Base-by-base conservation (phyloP, 805 yeast species). In the Candida golubevii region DNA sequence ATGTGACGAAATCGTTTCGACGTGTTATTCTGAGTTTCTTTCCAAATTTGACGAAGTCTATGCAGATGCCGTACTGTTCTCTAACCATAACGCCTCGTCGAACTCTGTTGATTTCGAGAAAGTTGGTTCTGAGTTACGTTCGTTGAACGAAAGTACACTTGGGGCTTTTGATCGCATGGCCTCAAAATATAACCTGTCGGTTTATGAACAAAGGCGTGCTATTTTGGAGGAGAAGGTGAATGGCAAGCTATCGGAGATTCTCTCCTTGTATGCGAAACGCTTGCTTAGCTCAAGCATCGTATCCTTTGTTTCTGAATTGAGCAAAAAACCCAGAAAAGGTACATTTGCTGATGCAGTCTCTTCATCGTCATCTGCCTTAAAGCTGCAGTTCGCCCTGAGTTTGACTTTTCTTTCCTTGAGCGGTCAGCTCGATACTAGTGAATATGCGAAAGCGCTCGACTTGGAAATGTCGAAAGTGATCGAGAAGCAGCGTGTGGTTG, bases 1-100 rank as follows among this genome's bases (percentile, higher is more conserved):
- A 58, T 91, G 98, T 62, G 96, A 89, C 58, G 98, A 93, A 63
- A 86, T 93, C 38, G 75, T 84, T 18, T 66, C 72, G 35, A 47
- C 45, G 15, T 61, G 66, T 27, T 65, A 48, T 35, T 61, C 56
- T 8, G 68, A 65, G 9, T 70, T 69, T 45, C 42, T 54, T 14
- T 37, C 18, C 10, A 57, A 54, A 23, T 61, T 51, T 37, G 41
- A 51, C 4, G 58, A 47, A 10, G 28, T 36, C 12, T 45, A 46
- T 28, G 46, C 54, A 1, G 44, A 15, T 9, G 41, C 42, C 5
- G 41, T 36, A 9, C 11, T 33, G 8, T 37, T 39, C 4, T 29
- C 28, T 13, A 52, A 43, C 1, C 28, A 27, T 26, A 73, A 8
- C 7, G n/a, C 6, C 32, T 12, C 11, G 3, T 11, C n/a, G n/a